phyloP scores from a whole-genome alignment of 306 rosid species.

The Vicia villosa region DNA sequence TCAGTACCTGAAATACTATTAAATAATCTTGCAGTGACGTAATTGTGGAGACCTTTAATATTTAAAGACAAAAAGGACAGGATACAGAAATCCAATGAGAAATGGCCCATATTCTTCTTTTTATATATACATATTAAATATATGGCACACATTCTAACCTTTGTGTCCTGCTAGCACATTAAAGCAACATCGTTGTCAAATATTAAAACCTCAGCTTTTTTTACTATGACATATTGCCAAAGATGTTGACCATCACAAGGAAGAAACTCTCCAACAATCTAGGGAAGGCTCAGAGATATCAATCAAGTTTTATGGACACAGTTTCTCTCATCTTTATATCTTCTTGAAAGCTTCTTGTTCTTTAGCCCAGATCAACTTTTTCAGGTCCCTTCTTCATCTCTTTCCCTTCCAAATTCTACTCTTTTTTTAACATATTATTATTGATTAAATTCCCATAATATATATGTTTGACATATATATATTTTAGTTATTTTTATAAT shows the following conservation, averaged over 20 bases:
- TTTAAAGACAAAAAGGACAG: neutral
- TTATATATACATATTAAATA: too few species aligned
- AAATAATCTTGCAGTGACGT: too few species aligned
- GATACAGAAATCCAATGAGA: neutral
- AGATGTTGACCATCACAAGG: neutral
- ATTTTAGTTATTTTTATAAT: too few species aligned
- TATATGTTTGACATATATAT: too few species aligned
- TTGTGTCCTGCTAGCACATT: neutral
- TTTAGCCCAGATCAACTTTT: neutral
- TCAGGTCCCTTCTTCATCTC: neutral
- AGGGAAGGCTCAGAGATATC: neutral
- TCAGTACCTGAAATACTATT: neutral
- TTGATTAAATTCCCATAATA: too few species aligned
- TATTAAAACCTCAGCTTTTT: neutral
- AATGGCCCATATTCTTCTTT: too few species aligned
- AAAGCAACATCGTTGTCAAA: slow-evolving; percentile 11
- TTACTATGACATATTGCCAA: neutral
- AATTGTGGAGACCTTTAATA: too few species aligned
- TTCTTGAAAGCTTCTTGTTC: neutral
- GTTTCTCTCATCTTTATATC: neutral
- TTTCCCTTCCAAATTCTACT: neutral
- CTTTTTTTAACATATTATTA: too few species aligned
- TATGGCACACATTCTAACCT: slow-evolving; percentile 4
- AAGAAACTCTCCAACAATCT: neutral
- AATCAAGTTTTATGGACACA: neutral